Evolutionary conservation across 2,329 filamentous ascomycete species (phyloP).

Genomic region (Diplodia mutila): DNA sequence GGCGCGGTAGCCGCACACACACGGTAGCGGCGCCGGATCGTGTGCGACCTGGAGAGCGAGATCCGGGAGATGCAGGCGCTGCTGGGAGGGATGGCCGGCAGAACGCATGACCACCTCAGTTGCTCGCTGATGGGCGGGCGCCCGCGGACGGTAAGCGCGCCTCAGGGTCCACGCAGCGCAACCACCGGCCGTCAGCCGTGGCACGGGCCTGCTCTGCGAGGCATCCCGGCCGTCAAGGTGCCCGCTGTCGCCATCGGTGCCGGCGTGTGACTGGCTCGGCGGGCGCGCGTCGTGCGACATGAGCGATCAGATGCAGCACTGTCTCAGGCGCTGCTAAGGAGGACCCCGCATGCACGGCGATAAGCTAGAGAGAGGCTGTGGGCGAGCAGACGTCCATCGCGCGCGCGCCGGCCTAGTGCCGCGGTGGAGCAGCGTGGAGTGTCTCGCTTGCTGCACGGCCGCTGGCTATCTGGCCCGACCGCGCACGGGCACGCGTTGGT

Average conservation of each 20-base stretch:
- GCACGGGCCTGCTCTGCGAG: constrained; percentile 18
- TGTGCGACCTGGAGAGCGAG: constrained; percentile 8
- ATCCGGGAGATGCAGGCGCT: constrained; percentile 14
- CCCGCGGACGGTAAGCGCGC: constrained; percentile 14
- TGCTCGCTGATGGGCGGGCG: constrained; percentile 2
- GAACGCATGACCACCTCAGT: constrained; percentile 16
- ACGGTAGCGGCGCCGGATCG: constrained; percentile 8
- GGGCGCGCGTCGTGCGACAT: constrained; percentile 21
- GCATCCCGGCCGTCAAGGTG: background rate
- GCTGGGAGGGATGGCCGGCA: constrained; percentile 7
- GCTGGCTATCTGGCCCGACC: constrained; percentile 7
- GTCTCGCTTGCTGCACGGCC: constrained; percentile 23
- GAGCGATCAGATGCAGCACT: constrained; percentile 22
- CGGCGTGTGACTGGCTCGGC: constrained; percentile 18
- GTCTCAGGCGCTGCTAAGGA: constrained; percentile 20
- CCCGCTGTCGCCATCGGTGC: constrained; percentile 17
- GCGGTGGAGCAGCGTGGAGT: constrained; percentile 19
- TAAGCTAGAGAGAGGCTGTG: constrained; percentile 19
- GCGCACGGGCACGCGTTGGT: background rate
- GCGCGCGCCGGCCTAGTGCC: constrained; percentile 9
- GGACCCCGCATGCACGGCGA: constrained; percentile 20
- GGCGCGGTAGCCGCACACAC: constrained; percentile 20
- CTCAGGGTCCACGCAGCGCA: constrained; percentile 22
- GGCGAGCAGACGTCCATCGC: constrained; percentile 12
- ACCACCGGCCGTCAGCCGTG: constrained; percentile 15